Base-by-base conservation (phyloP, 306 rosid species). In the Sicyos edulis region DNA sequence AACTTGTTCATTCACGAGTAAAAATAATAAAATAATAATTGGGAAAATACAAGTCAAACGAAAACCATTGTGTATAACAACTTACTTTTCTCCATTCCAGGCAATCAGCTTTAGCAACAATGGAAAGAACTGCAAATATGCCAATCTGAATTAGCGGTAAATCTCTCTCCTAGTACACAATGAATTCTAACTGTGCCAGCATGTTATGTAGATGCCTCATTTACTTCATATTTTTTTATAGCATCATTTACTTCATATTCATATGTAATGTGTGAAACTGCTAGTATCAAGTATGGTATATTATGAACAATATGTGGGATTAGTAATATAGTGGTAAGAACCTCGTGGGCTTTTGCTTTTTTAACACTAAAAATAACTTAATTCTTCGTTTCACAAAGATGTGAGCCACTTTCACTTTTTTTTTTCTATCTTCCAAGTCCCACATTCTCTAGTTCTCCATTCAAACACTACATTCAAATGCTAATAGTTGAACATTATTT, bases 11-110 rank as follows among this genome's bases (percentile, higher is more conserved):
- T 44, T 54, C 54, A 12, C n/a, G 65, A 45, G 17, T 64, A 40
- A 19, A 64, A 19, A 62, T 16, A 34, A 62, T 5, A 12, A 21
- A 45, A 65, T 0, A 66, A 66, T 19, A 45, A 20, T 45, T 66
- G 37, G 21, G 37, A 65, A 65, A 44, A 65, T 65, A 20, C 17
- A 66, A 66, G 7, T 45, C 55, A 13, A 13, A 8, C 17, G 50
- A 16, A 59, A 24, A 59, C n/a, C n/a, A 60, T 78, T 29, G 17
- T 52, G 76, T 54, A 13, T 16, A 52, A 63, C 29, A 73, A 74
- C 83, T 79, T 78, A 93, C 97, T 85, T 89, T 81, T 90, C 92
- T 59, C 91, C 95, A 81, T 93, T 86, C 98, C 97, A 93, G 17
- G 92, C 96, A 44, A 90, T 85, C 88, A 93, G 83, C 87, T 93